phyloP scores from a whole-genome alignment of 2,329 filamentous ascomycete species.

The Cladosporium austrohemisphaericum region DNA sequence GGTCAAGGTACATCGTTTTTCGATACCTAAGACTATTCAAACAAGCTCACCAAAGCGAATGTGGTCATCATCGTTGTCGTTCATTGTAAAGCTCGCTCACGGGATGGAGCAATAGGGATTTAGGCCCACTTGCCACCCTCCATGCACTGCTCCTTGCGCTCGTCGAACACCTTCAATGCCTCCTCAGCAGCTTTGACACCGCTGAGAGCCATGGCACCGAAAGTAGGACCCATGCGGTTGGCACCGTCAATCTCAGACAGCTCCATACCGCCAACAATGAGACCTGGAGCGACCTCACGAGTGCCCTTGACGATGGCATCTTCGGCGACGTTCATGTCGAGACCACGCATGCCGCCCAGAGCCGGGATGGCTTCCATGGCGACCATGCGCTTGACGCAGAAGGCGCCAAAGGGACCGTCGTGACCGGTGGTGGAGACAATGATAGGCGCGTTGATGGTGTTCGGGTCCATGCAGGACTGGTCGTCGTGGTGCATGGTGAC shows the following conservation, averaged over 20 bases:
- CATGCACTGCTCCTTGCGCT: constrained; percentile 73
- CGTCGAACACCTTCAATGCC: constrained; percentile 71
- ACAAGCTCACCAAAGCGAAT: not conserved
- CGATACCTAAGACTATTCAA: too few species aligned
- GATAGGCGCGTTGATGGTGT: constrained; percentile 90
- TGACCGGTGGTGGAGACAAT: constrained; percentile 89
- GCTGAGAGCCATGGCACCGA: constrained; percentile 82
- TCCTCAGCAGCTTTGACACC: constrained; percentile 92
- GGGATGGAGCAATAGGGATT: not conserved
- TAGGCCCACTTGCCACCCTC: constrained; percentile 30
- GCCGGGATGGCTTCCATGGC: constrained; percentile 80
- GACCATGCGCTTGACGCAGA: constrained; percentile 85
- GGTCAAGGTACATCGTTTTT: too few species aligned
- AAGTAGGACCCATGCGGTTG: constrained; percentile 87
- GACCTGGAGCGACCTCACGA: constrained; percentile 78
- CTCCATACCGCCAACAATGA: constrained; percentile 87
- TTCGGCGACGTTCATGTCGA: constrained; percentile 89
- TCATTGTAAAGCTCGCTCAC: not conserved
- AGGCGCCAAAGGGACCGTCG: constrained; percentile 86
- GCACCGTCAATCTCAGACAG: constrained; percentile 41
- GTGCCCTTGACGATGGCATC: constrained; percentile 92
- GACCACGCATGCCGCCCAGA: constrained; percentile 85
- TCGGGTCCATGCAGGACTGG: constrained; percentile 94
- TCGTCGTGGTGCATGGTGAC: constrained; percentile 57
- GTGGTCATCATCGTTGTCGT: not conserved